These are phyloP conservation scores for Cucurbitaria berberidis DNA, from an alignment of 2,329 filamentous ascomycete genomes.

Conservation along the genomic window DNA sequence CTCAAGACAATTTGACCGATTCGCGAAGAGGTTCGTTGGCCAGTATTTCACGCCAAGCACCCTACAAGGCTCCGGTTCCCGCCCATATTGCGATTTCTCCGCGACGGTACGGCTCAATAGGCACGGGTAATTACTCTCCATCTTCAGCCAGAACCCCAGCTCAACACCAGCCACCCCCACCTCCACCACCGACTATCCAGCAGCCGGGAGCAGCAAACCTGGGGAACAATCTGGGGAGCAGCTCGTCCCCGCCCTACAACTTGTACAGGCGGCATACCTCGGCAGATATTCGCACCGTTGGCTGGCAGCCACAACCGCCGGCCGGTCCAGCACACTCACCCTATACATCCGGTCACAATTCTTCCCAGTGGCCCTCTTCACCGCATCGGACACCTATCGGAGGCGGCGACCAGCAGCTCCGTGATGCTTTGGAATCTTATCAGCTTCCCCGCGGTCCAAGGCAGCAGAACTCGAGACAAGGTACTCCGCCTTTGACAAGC, in stretches of 20 bases:
- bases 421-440: constrained; percentile 73
- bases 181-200: constrained; percentile 70
- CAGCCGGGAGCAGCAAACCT: constrained; percentile 63
- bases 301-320: constrained; percentile 66
- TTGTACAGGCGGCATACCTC: constrained; percentile 88
- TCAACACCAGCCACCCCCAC: constrained; percentile 62
- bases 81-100: constrained; percentile 81
- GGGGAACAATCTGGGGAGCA: constrained; percentile 49
- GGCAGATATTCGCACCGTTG: constrained; percentile 81
- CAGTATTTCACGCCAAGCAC: constrained; percentile 61
- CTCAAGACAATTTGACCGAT: constrained; percentile 72
- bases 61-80: constrained; percentile 78
- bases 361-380: constrained; percentile 70
- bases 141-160: constrained; percentile 77
- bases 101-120: constrained; percentile 86
- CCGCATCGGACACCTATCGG: constrained; percentile 58
- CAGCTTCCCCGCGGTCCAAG: constrained; percentile 64
- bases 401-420: constrained; percentile 70
- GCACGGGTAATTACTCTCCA: constrained; percentile 70
- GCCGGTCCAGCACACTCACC: constrained; percentile 64
- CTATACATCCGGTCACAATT: constrained; percentile 68
- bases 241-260: constrained; percentile 65
- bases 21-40: constrained; percentile 72
- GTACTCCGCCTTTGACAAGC: constrained; percentile 59
- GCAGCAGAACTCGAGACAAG: constrained; percentile 58